These are phyloP conservation scores for Podaxis mareebaensis DNA, from an alignment of 768 basidiomycete genomes.

Conservation along the genomic window DNA sequence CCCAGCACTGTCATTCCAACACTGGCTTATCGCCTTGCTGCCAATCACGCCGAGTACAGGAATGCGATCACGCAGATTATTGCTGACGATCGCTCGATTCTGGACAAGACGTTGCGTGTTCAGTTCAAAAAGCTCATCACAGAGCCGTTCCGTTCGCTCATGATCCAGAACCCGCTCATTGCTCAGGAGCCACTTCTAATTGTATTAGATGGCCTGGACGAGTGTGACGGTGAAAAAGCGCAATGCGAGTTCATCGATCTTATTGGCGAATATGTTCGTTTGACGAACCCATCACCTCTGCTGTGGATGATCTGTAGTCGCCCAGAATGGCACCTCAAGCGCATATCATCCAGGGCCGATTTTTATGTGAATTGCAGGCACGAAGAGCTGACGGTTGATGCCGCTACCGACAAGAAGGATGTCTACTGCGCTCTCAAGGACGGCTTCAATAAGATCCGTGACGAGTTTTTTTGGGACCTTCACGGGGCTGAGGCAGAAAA, in stretches of 20 bases:
- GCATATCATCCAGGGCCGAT: background rate
- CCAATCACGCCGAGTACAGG: background rate
- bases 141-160: background rate
- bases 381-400: background rate
- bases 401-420: background rate
- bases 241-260: slow-evolving; percentile 1
- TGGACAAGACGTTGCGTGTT: slow-evolving; percentile 4
- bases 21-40: slow-evolving; percentile 11
- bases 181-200: background rate
- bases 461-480: no score
- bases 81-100: background rate
- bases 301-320: slow-evolving; percentile 9
- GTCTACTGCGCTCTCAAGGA: no score
- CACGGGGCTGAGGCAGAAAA: background rate
- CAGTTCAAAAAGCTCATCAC: slow-evolving; percentile 11
- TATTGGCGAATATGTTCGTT: background rate
- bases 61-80: background rate
- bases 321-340: slow-evolving; percentile 1
- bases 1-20: background rate
- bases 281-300: background rate
- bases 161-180: no score
- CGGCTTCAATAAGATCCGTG: no score
- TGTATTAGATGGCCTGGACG: slow-evolving; percentile 15
- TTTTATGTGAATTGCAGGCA: background rate
- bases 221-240: slow-evolving; percentile 1